Evolutionary conservation across 2,329 filamentous ascomycete species (phyloP), one percentile per base, ranked within the genome.

Genomic region (Metarhizium rileyi): DNA sequence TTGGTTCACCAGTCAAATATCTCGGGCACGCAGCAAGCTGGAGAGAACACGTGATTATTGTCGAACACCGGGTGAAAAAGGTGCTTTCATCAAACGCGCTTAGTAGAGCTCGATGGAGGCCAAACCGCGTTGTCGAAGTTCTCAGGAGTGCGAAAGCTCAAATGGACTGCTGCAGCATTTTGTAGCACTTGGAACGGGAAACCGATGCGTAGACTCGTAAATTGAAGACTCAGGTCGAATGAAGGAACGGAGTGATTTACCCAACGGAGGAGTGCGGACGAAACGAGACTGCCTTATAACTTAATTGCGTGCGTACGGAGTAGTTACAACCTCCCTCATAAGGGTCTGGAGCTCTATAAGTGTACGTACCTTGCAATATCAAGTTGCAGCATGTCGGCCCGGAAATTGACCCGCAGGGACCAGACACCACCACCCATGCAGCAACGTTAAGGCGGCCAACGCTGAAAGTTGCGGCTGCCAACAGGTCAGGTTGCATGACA

Each of bases 381-480:
- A n/a, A n/a, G n/a, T n/a, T n/a, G n/a, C n/a, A n/a, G n/a, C n/a
- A n/a, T n/a, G n/a, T n/a, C 62, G 63, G 65, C 59, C 61, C 61
- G 64, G 62, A 63, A 63, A 62, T 66, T 66, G 63, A 62, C 59
- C 65, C 64, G 61, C 59, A 49, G 50, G 51, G 28, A n/a, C 20
- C 46, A 7, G 28, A 30, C 7, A 12, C 28, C 7, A 7, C 28
- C 28, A 30, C 7, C 28, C 2, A 7, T 30, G 12, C n/a, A 20
- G 16, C 4, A 8, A n/a, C 35, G 16, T 20, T 14, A 8, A 4
- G 5, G 10, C 33, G n/a, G n/a, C 6, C 18, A 46, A 42, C 14
- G 20, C 14, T 25, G 23, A 14, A 33, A 48, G 30, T n/a, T 38
- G 20, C n/a, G n/a, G n/a, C n/a, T n/a, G n/a, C n/a, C n/a, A n/a